Evolutionary conservation across 768 basidiomycete genomes (phyloP), one percentile per base, ranked within the genome.

Genomic region (Mrakia blollopis): DNA sequence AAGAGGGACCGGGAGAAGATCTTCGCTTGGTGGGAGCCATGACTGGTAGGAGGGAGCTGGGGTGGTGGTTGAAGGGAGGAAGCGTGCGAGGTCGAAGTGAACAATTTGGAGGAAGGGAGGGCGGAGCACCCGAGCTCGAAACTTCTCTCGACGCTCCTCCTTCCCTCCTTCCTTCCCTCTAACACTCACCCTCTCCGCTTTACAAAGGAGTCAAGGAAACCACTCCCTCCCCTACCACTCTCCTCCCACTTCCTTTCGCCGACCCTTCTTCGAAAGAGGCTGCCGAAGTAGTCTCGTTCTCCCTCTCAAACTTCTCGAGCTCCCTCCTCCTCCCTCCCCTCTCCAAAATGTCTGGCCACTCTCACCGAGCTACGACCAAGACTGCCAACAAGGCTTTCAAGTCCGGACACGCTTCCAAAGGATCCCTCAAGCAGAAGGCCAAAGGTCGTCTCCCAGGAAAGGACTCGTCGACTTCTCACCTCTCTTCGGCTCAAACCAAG

Each of bases 371-470:
- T 62, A 91, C 93, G 10, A 88, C 93, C 79, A 97, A 96, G 84
- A 79, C 94, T 92, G 85, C 89, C 87, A 97, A 98, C 85, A 98
- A 98, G 83, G 80, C 88, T 1, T 98, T 92, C 87, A 92, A 90
- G 82, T 92, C 94, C 86, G 88, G 78, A 32, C 81, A 82, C 70
- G 74, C 93, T 2, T 88, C 92, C 18, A 97, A 97, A 84, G 89
- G 91, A 1, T 86, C 91, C 0, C 81, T 97, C 54, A 94, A 91
- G 83, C 92, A 92, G 63, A 87, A 88, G 61, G 89, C 92, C 44
- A 96, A 96, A 86, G 94, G 94, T 89, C 62, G 50, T 82, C 67
- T 37, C 23, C 18, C 76, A 50, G 61, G 63, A 60, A 41, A 39
- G 25, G 37, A 61, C 44, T 23, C 54, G 39, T n/a, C 44, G 57